Base-by-base conservation (phyloP, 345 rosid species). In the Camelina neglecta region DNA sequence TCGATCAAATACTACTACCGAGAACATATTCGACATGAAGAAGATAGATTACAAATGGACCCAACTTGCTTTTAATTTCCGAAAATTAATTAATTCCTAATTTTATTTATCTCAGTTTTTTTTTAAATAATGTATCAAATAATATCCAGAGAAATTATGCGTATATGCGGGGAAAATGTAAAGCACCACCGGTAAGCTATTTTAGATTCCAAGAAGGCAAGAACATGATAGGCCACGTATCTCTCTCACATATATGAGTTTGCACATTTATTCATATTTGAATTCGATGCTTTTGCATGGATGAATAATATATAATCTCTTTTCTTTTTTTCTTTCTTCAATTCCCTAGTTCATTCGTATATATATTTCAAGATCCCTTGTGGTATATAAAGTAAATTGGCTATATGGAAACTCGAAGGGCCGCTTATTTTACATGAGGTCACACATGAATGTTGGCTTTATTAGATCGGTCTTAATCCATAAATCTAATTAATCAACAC, bases 121-220 rank as follows among this genome's bases (percentile, higher is more conserved):
- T 18, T 18, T 18, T 18, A 18, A 11, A 8, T 39, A 35, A 47
- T 35, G 24, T 69, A 64, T 5, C 47, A 77, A 64, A 77, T 71
- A 77, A 71, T 77, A 77, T 77, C 76, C 81, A 71, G 39, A 50
- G 21, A 77, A 71, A 71, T 57, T 58, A 71, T 77, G 81, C 81
- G 75, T 77, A 77, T 77, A 71, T 71, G 81, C 49, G 72, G 72
- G 39, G 39, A 60, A 77, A 71, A 70, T 26, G 62, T 58, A 77
- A 77, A 31, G 47, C 13, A 77, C 16, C 2, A 18, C 18, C 18
- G 18, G 54, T 70, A 76, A 63, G 71, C 66, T 63, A 61, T 70
- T 64, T 65, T 39, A 71, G 71, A 77, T 77, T 77, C 76, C 41
- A 77, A 33, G 2, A 76, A 69, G 71, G 79, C 49, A 33, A 50